Evolutionary conservation across 2,329 filamentous ascomycete species (phyloP).

Genomic region (Endocalyx cinctus): DNA sequence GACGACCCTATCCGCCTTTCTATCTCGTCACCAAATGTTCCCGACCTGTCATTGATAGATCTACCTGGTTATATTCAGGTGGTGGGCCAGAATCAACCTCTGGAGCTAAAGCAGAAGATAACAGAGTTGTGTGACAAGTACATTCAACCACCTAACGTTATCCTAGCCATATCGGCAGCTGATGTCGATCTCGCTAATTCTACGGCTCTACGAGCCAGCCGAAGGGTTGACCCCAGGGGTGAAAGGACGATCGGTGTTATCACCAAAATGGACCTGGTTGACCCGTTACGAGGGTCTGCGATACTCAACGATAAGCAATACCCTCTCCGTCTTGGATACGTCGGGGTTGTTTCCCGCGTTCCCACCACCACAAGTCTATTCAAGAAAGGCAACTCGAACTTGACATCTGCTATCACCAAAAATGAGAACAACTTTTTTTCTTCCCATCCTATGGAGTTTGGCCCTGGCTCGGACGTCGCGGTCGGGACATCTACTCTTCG

Average conservation of each 20-base stretch:
- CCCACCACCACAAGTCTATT: constrained; percentile 71
- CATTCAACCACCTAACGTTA: constrained; percentile 92
- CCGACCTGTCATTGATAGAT: constrained; percentile 92
- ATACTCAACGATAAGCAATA: constrained; percentile 90
- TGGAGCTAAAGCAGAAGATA: constrained; percentile 92
- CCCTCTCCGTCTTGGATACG: constrained; percentile 89
- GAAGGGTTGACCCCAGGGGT: constrained; percentile 87
- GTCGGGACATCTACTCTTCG: constrained; percentile 83
- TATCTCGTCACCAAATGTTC: constrained; percentile 92
- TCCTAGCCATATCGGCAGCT: constrained; percentile 93
- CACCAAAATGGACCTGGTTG: constrained; percentile 98
- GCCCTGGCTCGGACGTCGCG: constrained; percentile 63
- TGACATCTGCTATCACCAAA: constrained; percentile 75
- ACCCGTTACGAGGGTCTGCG: constrained; percentile 69
- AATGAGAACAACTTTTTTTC: constrained; percentile 88
- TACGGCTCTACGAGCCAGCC: constrained; percentile 81
- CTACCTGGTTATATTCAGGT: constrained; percentile 97
- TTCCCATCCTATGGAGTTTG: constrained; percentile 76
- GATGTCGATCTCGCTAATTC: constrained; percentile 98
- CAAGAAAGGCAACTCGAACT: constrained; percentile 73
- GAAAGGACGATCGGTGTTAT: constrained; percentile 98
- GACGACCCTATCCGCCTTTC: constrained; percentile 95
- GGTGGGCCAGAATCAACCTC: constrained; percentile 81
- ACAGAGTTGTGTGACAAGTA: constrained; percentile 97
- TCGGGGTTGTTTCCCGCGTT: constrained; percentile 85